Evolutionary conservation across 2,329 filamentous ascomycete species (phyloP).

Genomic region (Stagonosporopsis chrysanthemi): DNA sequence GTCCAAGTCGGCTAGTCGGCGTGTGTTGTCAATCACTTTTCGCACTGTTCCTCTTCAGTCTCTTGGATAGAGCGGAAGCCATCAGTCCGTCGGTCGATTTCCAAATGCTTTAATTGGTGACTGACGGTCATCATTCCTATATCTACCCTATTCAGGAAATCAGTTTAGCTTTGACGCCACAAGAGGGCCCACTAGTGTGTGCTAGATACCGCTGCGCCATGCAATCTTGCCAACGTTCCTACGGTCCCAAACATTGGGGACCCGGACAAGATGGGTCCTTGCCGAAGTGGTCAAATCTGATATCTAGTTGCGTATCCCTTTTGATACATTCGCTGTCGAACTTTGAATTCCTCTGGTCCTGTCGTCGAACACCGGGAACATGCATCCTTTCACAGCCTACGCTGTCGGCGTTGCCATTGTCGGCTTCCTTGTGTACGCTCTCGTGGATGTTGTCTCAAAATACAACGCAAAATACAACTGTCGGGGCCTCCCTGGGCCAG

Average conservation of each 20-base stretch:
- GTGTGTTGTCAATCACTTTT: not conserved
- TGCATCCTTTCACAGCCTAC: constrained; percentile 54
- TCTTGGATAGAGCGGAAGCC: not conserved
- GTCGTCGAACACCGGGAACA: constrained; percentile 17
- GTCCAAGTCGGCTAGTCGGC: constrained; percentile 16
- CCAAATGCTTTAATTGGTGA: not conserved
- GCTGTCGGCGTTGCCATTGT: constrained; percentile 48
- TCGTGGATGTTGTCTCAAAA: constrained; percentile 45
- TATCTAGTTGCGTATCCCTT: constrained; percentile 26
- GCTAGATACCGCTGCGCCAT: constrained; percentile 5
- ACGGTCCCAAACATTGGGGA: constrained; percentile 30
- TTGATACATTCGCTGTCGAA: constrained; percentile 5
- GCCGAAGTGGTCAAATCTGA: constrained; percentile 14
- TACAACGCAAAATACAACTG: constrained; percentile 49
- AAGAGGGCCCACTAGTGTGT: not conserved
- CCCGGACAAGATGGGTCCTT: constrained; percentile 26
- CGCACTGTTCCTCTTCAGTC: not conserved
- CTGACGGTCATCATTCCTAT: not conserved
- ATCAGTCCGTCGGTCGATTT: not conserved
- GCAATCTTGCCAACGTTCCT: constrained; percentile 18
- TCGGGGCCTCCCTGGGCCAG: constrained; percentile 52
- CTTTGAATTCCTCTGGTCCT: not conserved
- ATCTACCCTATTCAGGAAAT: constrained; percentile 2
- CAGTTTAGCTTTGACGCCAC: not conserved
- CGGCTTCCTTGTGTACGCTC: constrained; percentile 46